These are phyloP conservation scores for Phytopythium chamaehyphon DNA, from an alignment of 352 stramenopile genomes.

Conservation along the genomic window DNA sequence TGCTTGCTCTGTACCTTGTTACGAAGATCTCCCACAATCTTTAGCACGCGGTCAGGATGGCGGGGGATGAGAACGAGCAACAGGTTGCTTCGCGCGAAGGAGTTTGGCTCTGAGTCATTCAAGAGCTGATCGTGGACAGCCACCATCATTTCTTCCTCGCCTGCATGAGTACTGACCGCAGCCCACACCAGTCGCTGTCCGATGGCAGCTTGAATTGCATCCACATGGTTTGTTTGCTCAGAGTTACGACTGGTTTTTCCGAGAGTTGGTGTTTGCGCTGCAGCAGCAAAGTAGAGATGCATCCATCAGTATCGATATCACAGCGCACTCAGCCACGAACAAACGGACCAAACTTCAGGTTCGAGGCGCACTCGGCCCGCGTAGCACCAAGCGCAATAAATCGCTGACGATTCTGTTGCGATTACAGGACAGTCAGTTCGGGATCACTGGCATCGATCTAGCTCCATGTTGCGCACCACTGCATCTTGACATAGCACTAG, in stretches of 20 bases:
- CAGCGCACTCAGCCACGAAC: no score
- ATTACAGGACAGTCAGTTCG: not conserved
- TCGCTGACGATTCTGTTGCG: conserved; percentile 36
- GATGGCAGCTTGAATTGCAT: conserved; percentile 16
- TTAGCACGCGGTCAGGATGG: conserved; percentile 36
- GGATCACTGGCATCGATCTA: not conserved
- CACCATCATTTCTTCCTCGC: conserved; percentile 52
- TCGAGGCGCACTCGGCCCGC: conserved; percentile 24
- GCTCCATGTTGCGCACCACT: conserved; percentile 19
- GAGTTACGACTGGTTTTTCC: no score
- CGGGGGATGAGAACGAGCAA: conserved; percentile 58
- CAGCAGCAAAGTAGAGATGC: no score
- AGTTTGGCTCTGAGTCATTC: conserved; percentile 1
- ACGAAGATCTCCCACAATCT: conserved; percentile 33
- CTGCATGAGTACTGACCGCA: conserved; percentile 62
- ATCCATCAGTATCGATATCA: no score
- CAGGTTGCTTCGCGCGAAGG: conserved; percentile 15
- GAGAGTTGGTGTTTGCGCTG: no score
- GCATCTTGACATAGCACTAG: conserved; percentile 64
- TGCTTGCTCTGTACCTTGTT: conserved; percentile 14
- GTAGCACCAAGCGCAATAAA: conserved; percentile 42
- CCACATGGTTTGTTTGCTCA: not conserved
- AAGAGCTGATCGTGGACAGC: conserved; percentile 27
- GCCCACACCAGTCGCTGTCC: conserved; percentile 33
- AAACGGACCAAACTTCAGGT: conserved; percentile 60